Evolutionary conservation across 164 flowering plant genomes (phyloP), one percentile per base, ranked within the genome.

Genomic region (Sedum album): DNA sequence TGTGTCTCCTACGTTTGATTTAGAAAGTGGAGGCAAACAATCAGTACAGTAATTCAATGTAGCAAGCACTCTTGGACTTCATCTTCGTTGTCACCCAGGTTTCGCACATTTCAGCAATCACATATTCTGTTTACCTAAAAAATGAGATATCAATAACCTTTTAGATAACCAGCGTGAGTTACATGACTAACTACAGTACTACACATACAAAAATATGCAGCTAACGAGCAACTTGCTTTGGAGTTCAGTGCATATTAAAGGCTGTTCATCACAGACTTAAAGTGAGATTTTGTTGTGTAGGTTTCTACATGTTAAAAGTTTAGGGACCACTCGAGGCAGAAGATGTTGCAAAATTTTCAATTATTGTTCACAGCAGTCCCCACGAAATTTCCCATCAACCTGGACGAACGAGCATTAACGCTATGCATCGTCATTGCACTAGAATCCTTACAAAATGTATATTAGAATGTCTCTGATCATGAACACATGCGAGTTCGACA

Each of bases 311-410:
- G 20, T 26, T 26, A 26, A 44, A 44, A 57, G 62, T 57, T 26
- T 1, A 57, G 20, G 62, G 62, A 57, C 62, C 62, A 57, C 62
- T 28, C 26, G 5, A 57, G 62, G 62, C 62, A 57, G 62, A 57
- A 26, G 62, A 57, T 26, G 62, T 57, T 30, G 33, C 62, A 57
- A 13, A 57, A 57, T 26, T 26, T 57, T 57, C 62, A 57, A 57
- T 57, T 57, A 57, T 57, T 57, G 62, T 57, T 57, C 62, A 57
- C 33, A 57, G 62, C 31, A 57, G 62, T 28, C 62, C 33, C 62
- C 62, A 57, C 62, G 62, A 57, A 57, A 26, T 33, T 57, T 57
- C 62, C 62, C 62, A 28, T 57, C 62, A 26, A 57, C 30, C 33
- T 57, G 62, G 31, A 57, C 2, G 33, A 26, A 28, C 4, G 62